phyloP scores from a whole-genome alignment of 2,329 filamentous ascomycete genomes.

The Cercospora sp. region DNA sequence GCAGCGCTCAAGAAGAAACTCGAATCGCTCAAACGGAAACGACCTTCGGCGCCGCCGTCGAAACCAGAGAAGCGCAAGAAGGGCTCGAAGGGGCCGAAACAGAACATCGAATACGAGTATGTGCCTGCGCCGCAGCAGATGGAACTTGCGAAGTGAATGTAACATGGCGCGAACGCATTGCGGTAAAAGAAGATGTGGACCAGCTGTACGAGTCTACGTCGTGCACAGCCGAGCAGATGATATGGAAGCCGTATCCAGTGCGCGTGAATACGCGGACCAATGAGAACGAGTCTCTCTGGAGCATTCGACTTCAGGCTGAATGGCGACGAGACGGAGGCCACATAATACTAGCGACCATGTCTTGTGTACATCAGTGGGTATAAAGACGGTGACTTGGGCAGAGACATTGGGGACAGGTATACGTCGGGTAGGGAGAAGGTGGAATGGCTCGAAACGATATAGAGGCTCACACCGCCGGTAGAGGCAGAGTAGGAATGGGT shows the following conservation, averaged over 20 bases:
- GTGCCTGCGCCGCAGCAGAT: conserved; percentile 60
- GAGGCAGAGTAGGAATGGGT: too few relatives aligned
- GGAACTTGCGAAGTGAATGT: conserved; percentile 37
- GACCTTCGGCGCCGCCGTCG: conserved; percentile 49
- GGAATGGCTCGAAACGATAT: neutral
- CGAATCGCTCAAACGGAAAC: conserved; percentile 59
- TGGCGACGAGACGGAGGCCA: neutral
- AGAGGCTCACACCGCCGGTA: neutral
- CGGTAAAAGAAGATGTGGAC: neutral
- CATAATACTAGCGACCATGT: neutral
- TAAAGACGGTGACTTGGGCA: neutral
- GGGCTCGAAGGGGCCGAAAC: conserved; percentile 56
- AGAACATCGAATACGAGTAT: conserved; percentile 77
- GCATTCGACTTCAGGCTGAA: neutral
- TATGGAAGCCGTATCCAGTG: neutral
- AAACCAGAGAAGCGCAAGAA: conserved; percentile 60
- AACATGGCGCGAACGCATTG: neutral
- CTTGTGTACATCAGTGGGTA: neutral
- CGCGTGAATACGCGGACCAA: neutral
- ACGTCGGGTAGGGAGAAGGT: neutral
- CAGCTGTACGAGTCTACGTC: neutral
- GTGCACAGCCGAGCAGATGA: neutral
- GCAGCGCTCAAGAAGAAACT: conserved; percentile 59
- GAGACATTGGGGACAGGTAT: neutral
- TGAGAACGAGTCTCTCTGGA: neutral